Conservation (phyloP, 2,329 filamentous ascomycete genomes). For the Penicillium sp. region DNA sequence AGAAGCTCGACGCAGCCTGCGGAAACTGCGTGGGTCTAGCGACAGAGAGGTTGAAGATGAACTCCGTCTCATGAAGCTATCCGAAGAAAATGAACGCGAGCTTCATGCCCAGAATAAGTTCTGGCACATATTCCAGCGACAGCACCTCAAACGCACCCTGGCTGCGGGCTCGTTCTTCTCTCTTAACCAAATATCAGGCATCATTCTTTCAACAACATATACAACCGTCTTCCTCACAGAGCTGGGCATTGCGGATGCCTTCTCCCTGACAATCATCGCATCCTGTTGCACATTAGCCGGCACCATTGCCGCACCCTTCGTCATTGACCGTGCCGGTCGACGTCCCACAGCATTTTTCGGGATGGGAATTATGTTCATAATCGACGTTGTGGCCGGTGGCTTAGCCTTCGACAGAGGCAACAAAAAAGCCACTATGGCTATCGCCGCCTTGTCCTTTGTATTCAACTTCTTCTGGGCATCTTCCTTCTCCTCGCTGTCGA, state of each 20-base stretch:
- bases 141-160: constrained; percentile 37
- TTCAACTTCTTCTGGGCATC: constrained; percentile 42
- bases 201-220: constrained; percentile 40
- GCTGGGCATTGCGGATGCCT: constrained; percentile 33
- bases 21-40: constrained; percentile 32
- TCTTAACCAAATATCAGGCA: constrained; percentile 38
- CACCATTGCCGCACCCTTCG: constrained; percentile 35
- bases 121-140: constrained; percentile 37
- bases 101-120: constrained; percentile 28
- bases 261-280: constrained; percentile 37
- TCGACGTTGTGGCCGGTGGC: constrained; percentile 34
- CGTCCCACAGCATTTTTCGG: constrained; percentile 37
- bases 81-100: constrained; percentile 27
- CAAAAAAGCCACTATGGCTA: constrained; percentile 24
- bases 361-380: constrained; percentile 34
- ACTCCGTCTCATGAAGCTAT: constrained; percentile 30
- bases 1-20: constrained; percentile 30
- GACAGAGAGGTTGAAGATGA: constrained; percentile 33
- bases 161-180: constrained; percentile 37
- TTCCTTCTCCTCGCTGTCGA: constrained; percentile 37
- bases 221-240: constrained; percentile 38
- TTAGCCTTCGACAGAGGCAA: constrained; percentile 32
- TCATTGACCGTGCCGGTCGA: constrained; percentile 36
- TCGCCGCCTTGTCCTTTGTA: constrained; percentile 35
- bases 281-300: constrained; percentile 38